These are phyloP conservation scores for Geotrichum histeridarum DNA, from an alignment of 1,139 yeast species.

Conservation along the genomic window DNA sequence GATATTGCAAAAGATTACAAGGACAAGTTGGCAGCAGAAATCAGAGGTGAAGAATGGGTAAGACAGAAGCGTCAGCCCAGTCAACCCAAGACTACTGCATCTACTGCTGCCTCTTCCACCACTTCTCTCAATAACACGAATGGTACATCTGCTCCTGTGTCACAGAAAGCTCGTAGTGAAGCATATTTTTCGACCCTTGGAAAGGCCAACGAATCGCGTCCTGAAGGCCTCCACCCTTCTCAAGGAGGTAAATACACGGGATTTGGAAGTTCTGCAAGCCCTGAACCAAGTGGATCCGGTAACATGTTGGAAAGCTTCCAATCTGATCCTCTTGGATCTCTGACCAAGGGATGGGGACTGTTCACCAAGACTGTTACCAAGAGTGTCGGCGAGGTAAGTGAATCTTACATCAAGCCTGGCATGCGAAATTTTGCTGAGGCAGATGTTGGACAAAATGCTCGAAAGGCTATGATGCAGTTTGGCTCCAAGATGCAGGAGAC, in stretches of 20 bases:
- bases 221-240: conserved; percentile 80
- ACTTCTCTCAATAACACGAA: conserved; percentile 20
- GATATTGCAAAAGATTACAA: conserved; percentile 93
- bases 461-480: conserved; percentile 89
- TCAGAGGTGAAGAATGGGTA: conserved; percentile 68
- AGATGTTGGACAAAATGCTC: conserved; percentile 75
- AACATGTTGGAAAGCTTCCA: conserved; percentile 67
- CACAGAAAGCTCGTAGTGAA: conserved; percentile 63
- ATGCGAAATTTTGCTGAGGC: conserved; percentile 75
- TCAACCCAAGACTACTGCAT: conserved; percentile 34
- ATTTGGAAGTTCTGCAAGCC: conserved; percentile 75
- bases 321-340: conserved; percentile 80
- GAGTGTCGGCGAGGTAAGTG: conserved; percentile 80
- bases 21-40: conserved; percentile 65
- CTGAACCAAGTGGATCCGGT: conserved; percentile 37
- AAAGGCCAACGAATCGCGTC: conserved; percentile 61
- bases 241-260: conserved; percentile 93
- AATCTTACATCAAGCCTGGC: conserved; percentile 82
- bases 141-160: conserved; percentile 26
- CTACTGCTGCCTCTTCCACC: conserved; percentile 14
- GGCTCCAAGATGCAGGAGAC: conserved; percentile 92
- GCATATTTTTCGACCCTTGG: conserved; percentile 79
- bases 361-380: conserved; percentile 79
- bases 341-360: conserved; percentile 90
- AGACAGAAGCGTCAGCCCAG: conserved; percentile 61